phyloP scores from a whole-genome alignment of 192 early-diverging fungal species.

The Rhizophagus clarus region DNA sequence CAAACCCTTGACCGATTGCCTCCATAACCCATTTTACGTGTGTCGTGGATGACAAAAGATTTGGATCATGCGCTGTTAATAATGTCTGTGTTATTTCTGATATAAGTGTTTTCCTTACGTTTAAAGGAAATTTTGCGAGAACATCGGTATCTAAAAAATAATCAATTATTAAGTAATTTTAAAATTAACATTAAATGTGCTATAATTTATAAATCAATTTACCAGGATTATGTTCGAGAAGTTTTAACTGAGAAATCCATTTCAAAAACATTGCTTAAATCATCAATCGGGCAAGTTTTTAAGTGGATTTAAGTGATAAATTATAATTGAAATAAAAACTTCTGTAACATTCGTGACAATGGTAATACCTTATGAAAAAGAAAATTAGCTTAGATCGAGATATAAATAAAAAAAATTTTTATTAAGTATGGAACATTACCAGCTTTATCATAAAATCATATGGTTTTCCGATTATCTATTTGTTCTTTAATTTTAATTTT shows the following conservation, averaged over 20 bases:
- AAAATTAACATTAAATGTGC: neutral
- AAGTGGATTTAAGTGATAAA: neutral
- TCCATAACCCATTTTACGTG: constrained; percentile 88
- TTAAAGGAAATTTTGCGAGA: constrained; percentile 66
- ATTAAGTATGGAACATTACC: no score
- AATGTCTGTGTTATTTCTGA: constrained; percentile 65
- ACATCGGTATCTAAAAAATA: constrained; percentile 67
- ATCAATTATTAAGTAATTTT: neutral
- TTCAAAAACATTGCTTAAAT: constrained; percentile 68
- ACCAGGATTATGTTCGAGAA: constrained; percentile 75
- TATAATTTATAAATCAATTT: constrained; percentile 11
- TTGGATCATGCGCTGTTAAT: constrained; percentile 54
- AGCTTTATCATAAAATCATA: no score
- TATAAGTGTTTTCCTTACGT: constrained; percentile 64
- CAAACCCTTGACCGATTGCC: constrained; percentile 81
- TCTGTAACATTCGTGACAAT: neutral
- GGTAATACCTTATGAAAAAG: no score
- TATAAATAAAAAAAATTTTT: no score
- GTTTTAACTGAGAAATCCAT: constrained; percentile 68
- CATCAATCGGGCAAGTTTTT: neutral
- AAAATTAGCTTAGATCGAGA: no score
- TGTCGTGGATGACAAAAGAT: constrained; percentile 67
- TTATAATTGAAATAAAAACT: no score
- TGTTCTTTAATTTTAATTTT: no score
- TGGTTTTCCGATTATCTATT: no score